Evolutionary conservation across 495 filamentous ascomycete species (phyloP).

Genomic region (Penicillium lagena): DNA sequence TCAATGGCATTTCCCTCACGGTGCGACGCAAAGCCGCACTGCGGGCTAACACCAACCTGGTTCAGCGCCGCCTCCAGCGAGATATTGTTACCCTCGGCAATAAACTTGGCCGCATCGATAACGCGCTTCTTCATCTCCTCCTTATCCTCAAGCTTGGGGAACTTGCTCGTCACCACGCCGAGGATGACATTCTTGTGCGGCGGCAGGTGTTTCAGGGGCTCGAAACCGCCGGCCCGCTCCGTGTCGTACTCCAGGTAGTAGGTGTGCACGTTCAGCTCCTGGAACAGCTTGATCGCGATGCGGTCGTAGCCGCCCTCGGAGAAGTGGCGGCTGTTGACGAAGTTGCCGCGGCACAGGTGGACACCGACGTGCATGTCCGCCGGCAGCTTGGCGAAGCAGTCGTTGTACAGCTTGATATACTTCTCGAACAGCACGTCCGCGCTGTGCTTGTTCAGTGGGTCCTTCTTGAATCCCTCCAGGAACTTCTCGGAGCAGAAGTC

Average conservation of each 20-base stretch:
- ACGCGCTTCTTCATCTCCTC: slow-evolving; percentile 66
- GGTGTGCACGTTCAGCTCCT: slow-evolving; percentile 65
- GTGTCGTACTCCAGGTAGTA: slow-evolving; percentile 87
- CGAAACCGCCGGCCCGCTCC: slow-evolving; percentile 66
- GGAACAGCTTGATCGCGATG: slow-evolving; percentile 75
- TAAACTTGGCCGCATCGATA: slow-evolving; percentile 59
- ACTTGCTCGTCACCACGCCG: slow-evolving; percentile 68
- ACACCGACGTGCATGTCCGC: slow-evolving; percentile 70
- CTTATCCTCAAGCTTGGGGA: slow-evolving; percentile 66
- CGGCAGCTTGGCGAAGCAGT: slow-evolving; percentile 55
- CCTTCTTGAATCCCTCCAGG: slow-evolving; percentile 58
- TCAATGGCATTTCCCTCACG: slow-evolving; percentile 60
- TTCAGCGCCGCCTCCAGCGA: slow-evolving; percentile 59
- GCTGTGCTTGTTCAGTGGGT: slow-evolving; percentile 48
- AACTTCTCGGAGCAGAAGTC: slow-evolving; percentile 77
- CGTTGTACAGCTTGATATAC: slow-evolving; percentile 75
- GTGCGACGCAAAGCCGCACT: slow-evolving; percentile 77
- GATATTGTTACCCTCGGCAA: slow-evolving; percentile 63
- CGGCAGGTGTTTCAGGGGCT: slow-evolving; percentile 67
- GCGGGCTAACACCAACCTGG: slow-evolving; percentile 64
- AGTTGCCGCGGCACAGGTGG: slow-evolving; percentile 78
- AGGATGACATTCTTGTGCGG: slow-evolving; percentile 70
- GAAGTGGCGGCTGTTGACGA: slow-evolving; percentile 71
- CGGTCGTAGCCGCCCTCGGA: slow-evolving; percentile 74
- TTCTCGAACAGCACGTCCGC: slow-evolving; percentile 62